Conservation (phyloP, 169 alveolate species). For the Cryptosporidium xiaoi region DNA sequence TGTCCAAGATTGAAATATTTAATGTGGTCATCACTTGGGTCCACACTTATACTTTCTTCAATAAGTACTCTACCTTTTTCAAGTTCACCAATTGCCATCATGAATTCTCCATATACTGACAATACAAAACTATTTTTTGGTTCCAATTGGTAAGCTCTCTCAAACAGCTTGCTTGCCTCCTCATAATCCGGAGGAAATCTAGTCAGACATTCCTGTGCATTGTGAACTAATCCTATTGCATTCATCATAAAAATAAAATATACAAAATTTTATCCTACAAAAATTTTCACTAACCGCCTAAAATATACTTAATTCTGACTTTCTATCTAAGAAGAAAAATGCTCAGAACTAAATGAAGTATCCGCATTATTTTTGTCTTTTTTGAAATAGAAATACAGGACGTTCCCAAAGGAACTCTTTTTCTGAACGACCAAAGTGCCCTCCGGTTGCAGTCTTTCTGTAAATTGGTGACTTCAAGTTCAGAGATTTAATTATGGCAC, state of each 20-base stretch:
- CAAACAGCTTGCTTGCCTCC: slow-evolving; percentile 13
- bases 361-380: not conserved
- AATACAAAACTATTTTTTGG: slow-evolving; percentile 51
- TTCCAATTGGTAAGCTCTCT: slow-evolving; percentile 14
- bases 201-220: slow-evolving; percentile 26
- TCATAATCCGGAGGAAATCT: slow-evolving; percentile 67
- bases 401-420: slow-evolving; percentile 95
- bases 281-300: too few species aligned
- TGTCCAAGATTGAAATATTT: slow-evolving; percentile 63
- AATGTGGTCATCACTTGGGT: slow-evolving; percentile 44
- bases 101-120: slow-evolving; percentile 49
- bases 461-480: slow-evolving; percentile 90
- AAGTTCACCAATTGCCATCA: slow-evolving; percentile 35
- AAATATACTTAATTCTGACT: too few species aligned
- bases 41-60: slow-evolving; percentile 25
- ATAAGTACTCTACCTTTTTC: slow-evolving; percentile 13
- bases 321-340: too few species aligned
- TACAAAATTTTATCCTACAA: not conserved
- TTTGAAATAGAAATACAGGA: slow-evolving; percentile 68
- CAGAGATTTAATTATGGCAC: slow-evolving; percentile 92
- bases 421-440: slow-evolving; percentile 97
- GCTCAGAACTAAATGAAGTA: not conserved
- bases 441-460: slow-evolving; percentile 94
- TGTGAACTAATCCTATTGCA: slow-evolving; percentile 11
- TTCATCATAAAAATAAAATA: slow-evolving; percentile 8